Conservation (phyloP, 2,329 filamentous ascomycete genomes). For the Fusarium nematophilum region DNA sequence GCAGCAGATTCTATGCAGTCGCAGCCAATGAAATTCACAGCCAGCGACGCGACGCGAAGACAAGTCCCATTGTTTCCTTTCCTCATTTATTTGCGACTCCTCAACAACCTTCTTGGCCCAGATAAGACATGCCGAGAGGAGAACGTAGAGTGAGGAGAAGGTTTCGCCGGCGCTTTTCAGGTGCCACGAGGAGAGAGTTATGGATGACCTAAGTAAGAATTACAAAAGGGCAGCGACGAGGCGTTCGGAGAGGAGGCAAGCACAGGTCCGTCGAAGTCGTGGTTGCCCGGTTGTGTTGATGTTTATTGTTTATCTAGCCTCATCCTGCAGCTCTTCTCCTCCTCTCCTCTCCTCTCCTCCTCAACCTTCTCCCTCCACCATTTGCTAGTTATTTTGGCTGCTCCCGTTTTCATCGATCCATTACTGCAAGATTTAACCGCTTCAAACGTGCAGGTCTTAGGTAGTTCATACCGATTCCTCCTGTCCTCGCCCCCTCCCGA, state of each 20-base stretch:
- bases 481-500: conserved; percentile 14
- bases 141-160: background rate
- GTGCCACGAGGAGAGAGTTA: background rate
- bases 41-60: background rate
- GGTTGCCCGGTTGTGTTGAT: conserved; percentile 32
- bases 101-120: background rate
- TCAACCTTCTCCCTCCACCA: conserved; percentile 11
- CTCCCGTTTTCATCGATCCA: conserved; percentile 26
- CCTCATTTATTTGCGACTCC: background rate
- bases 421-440: conserved; percentile 7
- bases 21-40: conserved; percentile 19
- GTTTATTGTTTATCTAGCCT: conserved; percentile 20
- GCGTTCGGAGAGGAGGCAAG: background rate
- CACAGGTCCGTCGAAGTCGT: background rate
- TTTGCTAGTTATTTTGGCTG: conserved; percentile 34
- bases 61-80: background rate
- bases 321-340: background rate
- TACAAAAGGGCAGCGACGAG: conserved; percentile 6
- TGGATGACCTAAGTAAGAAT: background rate
- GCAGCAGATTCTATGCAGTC: background rate
- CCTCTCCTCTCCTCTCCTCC: conserved; percentile 6
- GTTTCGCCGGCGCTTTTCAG: background rate
- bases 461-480: conserved; percentile 10
- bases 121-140: background rate
- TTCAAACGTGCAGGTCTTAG: background rate